A percentile compares a stretch with the other conserved stretches of the same genome.
phyloP scores from a whole-genome alignment of 345 rosid genomes.

The Cardiospermum halicacabum region DNA sequence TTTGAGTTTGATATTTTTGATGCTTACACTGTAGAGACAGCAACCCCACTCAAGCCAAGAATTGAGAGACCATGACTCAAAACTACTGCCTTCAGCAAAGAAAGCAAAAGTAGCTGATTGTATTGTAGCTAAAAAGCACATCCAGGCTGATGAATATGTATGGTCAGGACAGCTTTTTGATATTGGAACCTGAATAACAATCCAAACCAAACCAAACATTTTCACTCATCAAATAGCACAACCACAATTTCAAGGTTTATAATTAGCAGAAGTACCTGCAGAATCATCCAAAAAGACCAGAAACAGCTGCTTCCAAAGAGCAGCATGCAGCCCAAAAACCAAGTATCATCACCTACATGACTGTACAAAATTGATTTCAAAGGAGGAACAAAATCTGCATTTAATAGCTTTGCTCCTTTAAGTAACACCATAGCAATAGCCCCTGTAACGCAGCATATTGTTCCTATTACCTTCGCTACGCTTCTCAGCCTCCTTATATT shows the following conservation, averaged over 20 bases:
- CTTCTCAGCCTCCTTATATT: constrained; percentile 20
- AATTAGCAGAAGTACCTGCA: too few relatives aligned
- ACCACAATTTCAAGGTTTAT: too few relatives aligned
- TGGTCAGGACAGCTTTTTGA: constrained; percentile 43
- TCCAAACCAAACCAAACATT: too few relatives aligned
- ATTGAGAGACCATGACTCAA: constrained; percentile 31
- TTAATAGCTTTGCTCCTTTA: constrained; percentile 46
- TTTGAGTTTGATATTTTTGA: too few relatives aligned
- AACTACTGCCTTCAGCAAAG: constrained; percentile 22
- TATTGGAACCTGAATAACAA: constrained; percentile 51
- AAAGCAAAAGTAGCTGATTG: constrained; percentile 33
- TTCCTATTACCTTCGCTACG: constrained; percentile 34
- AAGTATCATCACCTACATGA: constrained; percentile 18
- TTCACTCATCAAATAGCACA: too few relatives aligned
- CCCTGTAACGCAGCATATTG: constrained; percentile 40
- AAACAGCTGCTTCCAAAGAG: constrained; percentile 43
- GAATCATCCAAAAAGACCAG: constrained; percentile 59
- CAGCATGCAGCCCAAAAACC: constrained; percentile 51
- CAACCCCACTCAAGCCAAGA: constrained; percentile 35
- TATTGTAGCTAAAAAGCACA: constrained; percentile 47
- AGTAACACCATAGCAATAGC: constrained; percentile 60
- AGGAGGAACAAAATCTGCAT: constrained; percentile 17
- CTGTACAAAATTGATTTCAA: constrained; percentile 6
- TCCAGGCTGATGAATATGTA: constrained; percentile 45
- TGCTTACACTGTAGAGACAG: constrained; percentile 40